Conservation (phyloP, 345 rosid genomes). For the Eutrema yunnanense region DNA sequence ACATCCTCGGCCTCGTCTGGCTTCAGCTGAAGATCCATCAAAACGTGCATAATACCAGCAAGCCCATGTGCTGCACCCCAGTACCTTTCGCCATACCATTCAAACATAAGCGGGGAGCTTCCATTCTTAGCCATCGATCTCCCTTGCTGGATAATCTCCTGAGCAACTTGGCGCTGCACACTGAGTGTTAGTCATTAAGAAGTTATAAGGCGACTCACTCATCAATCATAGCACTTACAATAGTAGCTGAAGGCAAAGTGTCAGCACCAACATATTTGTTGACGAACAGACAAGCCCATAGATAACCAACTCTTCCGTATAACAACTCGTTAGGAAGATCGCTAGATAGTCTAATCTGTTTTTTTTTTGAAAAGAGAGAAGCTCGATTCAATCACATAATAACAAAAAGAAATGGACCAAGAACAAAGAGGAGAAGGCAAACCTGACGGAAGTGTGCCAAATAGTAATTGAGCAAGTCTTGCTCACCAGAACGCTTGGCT, state of each 20-base stretch:
- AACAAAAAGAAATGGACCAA: neutral
- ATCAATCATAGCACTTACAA: too few species aligned
- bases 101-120: too few species aligned
- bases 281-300: slow-evolving; percentile 59
- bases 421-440: neutral
- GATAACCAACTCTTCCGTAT: slow-evolving; percentile 58
- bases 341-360: slow-evolving; percentile 46
- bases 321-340: slow-evolving; percentile 51
- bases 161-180: too few species aligned
- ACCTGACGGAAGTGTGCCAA: slow-evolving; percentile 47
- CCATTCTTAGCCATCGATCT: too few species aligned
- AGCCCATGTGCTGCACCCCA: too few species aligned
- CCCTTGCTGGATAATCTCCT: too few species aligned
- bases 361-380: neutral
- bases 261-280: slow-evolving; percentile 26
- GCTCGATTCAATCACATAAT: neutral
- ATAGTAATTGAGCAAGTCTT: slow-evolving; percentile 33
- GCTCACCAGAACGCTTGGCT: slow-evolving; percentile 44
- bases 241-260: too few species aligned
- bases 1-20: slow-evolving; percentile 32
- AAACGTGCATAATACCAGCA: too few species aligned
- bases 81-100: too few species aligned
- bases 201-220: too few species aligned
- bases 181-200: too few species aligned
- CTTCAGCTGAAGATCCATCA: too few species aligned